A percentile compares a stretch with the other conserved stretches of the same genome.
phyloP scores from a whole-genome alignment of 2,329 filamentous ascomycete genomes.

The Amauroascus verrucosus region DNA sequence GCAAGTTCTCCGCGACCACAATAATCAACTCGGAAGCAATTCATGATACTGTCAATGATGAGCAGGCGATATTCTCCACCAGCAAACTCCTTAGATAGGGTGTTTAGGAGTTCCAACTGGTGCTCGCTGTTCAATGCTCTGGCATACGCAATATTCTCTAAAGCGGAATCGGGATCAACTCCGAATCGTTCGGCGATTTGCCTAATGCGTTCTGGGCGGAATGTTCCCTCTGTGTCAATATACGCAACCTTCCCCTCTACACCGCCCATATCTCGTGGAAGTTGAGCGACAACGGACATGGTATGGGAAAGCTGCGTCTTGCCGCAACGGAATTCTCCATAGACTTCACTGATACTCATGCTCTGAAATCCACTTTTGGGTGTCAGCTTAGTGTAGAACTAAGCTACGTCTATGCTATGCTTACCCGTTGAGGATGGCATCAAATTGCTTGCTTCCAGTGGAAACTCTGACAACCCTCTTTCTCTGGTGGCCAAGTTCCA shows the following conservation, averaged over 20 bases:
- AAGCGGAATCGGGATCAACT: constrained; percentile 47
- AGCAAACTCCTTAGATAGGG: constrained; percentile 51
- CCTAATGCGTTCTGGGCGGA: constrained; percentile 55
- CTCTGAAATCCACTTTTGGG: constrained; percentile 53
- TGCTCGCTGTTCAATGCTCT: constrained; percentile 57
- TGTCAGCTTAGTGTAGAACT: background rate
- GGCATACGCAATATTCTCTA: constrained; percentile 58
- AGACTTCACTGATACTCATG: constrained; percentile 54
- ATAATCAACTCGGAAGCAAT: constrained; percentile 58
- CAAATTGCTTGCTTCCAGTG: constrained; percentile 60
- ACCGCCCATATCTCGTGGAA: constrained; percentile 50
- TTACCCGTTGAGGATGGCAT: constrained; percentile 54
- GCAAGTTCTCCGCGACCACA: constrained; percentile 56
- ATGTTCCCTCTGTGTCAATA: constrained; percentile 58
- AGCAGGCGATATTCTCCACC: constrained; percentile 55
- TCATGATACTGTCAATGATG: constrained; percentile 61
- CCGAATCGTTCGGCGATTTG: constrained; percentile 59
- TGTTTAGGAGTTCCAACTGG: constrained; percentile 54
- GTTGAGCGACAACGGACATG: constrained; percentile 54
- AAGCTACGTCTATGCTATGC: constrained; percentile 3
- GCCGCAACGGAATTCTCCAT: constrained; percentile 45
- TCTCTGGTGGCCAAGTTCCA: constrained; percentile 53
- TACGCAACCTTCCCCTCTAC: constrained; percentile 60
- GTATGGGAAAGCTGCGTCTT: constrained; percentile 62
- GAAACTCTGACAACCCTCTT: constrained; percentile 56